Evolutionary conservation across 352 stramenopile genomes (phyloP), one percentile per base, ranked within the genome.

Genomic region (Pythium chondricola): DNA sequence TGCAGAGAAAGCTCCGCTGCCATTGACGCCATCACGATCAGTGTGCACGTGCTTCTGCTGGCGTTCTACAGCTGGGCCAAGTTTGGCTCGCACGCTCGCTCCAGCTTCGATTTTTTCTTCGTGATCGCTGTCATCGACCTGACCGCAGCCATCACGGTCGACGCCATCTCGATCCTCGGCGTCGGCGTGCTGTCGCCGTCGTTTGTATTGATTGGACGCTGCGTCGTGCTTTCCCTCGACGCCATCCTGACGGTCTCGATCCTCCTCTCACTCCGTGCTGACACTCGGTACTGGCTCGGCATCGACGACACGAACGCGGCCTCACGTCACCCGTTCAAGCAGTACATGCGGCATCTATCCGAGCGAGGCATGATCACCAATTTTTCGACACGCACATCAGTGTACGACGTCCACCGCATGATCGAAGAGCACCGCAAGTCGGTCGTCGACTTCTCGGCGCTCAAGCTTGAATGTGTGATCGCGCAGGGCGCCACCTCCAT

Each of bases 341-440:
- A 74, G 7, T 91, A 89, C 35, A 67, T 90, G 58, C 76, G 69
- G 10, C 63, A 89, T 25, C 58, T 94, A 0, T 79, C 83, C 8
- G 83, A 94, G 32, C 76, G 75, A 48, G 83, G 83, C 17, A 87
- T 92, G 72, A 87, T 92, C 41, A 92, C 81, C 10, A 90, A 86
- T 39, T 94, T 92, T 48, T 94, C 83, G 7, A 94, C 83, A 4
- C 80, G 78, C 16, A 94, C 83, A 16, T 92, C 80, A 0, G 83
- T 94, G 20, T 94, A 94, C 58, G 81, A 94, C 48, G 83, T 94
- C 2, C 83, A 94, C 30, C 80, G 74, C 32, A 90, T 94, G 80
- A 94, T 94, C 21, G 83, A 94, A 45, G 77, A 90, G 44, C 79
- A 89, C 38, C 63, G 73, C 1, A 77, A 92, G 36, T 88, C 78